phyloP scores from a whole-genome alignment of 2,329 filamentous ascomycete genomes.

The Fusarium metavorans region DNA sequence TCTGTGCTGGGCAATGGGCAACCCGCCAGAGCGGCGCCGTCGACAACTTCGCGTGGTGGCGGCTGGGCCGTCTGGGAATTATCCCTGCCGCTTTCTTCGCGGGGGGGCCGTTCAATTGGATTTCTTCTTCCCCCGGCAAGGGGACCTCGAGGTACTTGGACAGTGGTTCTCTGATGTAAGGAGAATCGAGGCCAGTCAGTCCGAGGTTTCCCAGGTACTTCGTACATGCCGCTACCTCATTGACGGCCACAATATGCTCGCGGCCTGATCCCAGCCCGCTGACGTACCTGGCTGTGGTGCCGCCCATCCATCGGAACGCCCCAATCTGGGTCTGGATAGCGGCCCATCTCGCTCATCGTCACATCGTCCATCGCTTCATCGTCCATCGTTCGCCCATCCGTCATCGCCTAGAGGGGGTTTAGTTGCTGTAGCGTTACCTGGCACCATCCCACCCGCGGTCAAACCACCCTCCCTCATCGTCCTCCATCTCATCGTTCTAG shows the following conservation, averaged over 20 bases:
- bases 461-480: constrained; percentile 3
- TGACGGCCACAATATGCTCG: constrained; percentile 11
- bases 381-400: constrained; percentile 12
- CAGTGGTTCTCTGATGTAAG: constrained; percentile 17
- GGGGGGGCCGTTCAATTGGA: constrained; percentile 28
- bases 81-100: constrained; percentile 33
- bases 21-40: constrained; percentile 42
- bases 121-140: background rate
- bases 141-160: constrained; percentile 17
- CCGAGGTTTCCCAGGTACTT: constrained; percentile 7
- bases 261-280: constrained; percentile 36
- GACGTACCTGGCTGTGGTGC: constrained; percentile 45
- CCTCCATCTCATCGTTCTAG: constrained; percentile 22
- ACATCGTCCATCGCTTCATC: constrained; percentile 27
- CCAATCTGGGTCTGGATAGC: constrained; percentile 35
- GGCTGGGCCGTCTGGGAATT: constrained; percentile 29
- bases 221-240: constrained; percentile 13
- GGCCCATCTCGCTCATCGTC: constrained; percentile 38
- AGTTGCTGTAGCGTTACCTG: constrained; percentile 3
- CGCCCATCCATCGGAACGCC: constrained; percentile 37
- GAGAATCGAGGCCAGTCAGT: background rate
- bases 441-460: background rate
- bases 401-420: constrained; percentile 7
- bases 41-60: constrained; percentile 42
- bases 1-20: constrained; percentile 34